Percentiles rank a stretch among this genome's conserved stretches.
Evolutionary conservation across 495 filamentous ascomycete species (phyloP).

Genomic region (Daldinia childiae): DNA sequence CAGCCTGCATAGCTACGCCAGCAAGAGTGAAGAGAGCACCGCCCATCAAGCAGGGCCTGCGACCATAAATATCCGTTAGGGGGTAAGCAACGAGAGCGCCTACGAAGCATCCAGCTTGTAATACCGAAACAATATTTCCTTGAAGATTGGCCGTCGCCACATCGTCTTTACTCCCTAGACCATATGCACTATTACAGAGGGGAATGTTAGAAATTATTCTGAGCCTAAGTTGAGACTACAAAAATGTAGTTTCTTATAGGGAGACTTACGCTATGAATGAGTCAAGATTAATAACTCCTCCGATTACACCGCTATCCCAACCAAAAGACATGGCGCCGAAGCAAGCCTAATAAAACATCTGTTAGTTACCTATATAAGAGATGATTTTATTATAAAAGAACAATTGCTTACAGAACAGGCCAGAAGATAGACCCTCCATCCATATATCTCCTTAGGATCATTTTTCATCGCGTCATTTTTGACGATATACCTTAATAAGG

Average conservation of each 20-base stretch:
- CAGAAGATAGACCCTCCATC: slow-evolving; percentile 76
- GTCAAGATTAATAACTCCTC: slow-evolving; percentile 67
- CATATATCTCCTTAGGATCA: slow-evolving; percentile 80
- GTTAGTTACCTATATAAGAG: slow-evolving; percentile 11
- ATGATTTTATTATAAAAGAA: neutral
- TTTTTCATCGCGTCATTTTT: slow-evolving; percentile 81
- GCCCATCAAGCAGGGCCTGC: slow-evolving; percentile 55
- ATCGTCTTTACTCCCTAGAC: slow-evolving; percentile 41
- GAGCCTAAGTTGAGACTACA: slow-evolving; percentile 48
- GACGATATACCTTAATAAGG: slow-evolving; percentile 69
- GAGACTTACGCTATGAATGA: slow-evolving; percentile 47
- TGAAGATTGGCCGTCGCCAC: slow-evolving; percentile 50
- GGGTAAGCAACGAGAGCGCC: slow-evolving; percentile 65
- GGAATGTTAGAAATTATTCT: slow-evolving; percentile 40
- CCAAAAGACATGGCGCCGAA: slow-evolving; percentile 82
- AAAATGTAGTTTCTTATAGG: neutral
- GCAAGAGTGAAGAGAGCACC: slow-evolving; percentile 51
- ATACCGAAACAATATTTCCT: slow-evolving; percentile 68
- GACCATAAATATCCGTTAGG: slow-evolving; percentile 65
- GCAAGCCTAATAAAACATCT: slow-evolving; percentile 61
- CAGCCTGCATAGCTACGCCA: slow-evolving; percentile 55
- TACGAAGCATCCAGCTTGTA: slow-evolving; percentile 72
- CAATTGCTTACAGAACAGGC: slow-evolving; percentile 68
- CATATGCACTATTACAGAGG: slow-evolving; percentile 52
- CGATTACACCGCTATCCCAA: slow-evolving; percentile 72